Evolutionary conservation across 2,329 filamentous ascomycete species (phyloP).

Genomic region (Epichloe coenophiala): DNA sequence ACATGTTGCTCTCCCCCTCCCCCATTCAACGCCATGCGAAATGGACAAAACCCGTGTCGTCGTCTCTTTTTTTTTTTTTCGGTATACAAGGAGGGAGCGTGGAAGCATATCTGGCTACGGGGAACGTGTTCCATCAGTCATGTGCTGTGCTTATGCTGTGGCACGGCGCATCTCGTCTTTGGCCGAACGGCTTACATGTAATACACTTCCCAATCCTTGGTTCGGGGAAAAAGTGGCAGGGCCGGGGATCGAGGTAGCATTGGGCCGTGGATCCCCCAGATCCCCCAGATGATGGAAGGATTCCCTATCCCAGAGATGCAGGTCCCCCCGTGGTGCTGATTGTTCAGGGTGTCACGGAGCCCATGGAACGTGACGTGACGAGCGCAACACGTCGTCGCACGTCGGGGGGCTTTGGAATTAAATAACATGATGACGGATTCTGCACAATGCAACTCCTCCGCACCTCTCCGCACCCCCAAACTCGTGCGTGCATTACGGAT

Average conservation of each 20-base stretch:
- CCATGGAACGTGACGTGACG: not conserved
- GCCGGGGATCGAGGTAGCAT: not conserved
- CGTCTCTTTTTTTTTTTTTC: not conserved
- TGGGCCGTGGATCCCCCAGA: not conserved
- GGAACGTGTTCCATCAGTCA: not conserved
- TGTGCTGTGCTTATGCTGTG: not conserved
- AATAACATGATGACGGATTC: not conserved
- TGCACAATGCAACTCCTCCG: too few relatives aligned
- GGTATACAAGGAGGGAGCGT: not conserved
- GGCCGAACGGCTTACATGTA: not conserved
- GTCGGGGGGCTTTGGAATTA: not conserved
- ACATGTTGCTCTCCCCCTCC: not conserved
- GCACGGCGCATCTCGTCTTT: not conserved
- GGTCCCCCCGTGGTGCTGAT: too few relatives aligned
- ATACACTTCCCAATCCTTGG: too few relatives aligned
- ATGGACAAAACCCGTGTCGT: too few relatives aligned
- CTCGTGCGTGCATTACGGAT: too few relatives aligned
- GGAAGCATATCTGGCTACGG: not conserved
- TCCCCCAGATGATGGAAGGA: not conserved
- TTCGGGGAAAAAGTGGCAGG: not conserved
- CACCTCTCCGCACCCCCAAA: too few relatives aligned
- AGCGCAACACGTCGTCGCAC: not conserved
- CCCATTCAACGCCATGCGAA: not conserved
- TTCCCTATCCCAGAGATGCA: too few relatives aligned
- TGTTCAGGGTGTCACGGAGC: too few relatives aligned